Evolutionary conservation across 2,329 filamentous ascomycete genomes (phyloP).

Genomic region (Fusarium hainanense): DNA sequence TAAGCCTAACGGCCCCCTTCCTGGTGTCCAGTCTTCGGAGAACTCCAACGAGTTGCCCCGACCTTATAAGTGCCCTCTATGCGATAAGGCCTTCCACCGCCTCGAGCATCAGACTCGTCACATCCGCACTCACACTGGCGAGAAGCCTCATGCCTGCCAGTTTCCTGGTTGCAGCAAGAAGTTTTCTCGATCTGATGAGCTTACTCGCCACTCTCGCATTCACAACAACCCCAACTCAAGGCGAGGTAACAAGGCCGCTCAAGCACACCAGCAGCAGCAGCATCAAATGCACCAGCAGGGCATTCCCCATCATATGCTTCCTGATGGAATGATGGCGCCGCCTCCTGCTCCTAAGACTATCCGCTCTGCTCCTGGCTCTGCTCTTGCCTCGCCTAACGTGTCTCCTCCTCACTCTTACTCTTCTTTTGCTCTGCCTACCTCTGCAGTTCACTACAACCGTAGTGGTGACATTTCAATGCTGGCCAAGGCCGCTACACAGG

Average conservation of each 20-base stretch:
- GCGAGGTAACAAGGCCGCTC: conserved; percentile 81
- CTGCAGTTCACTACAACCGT: conserved; percentile 63
- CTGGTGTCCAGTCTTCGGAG: conserved; percentile 70
- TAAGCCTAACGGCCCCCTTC: conserved; percentile 71
- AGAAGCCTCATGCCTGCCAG: conserved; percentile 97
- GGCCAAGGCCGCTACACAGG: conserved; percentile 69
- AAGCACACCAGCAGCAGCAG: conserved; percentile 55
- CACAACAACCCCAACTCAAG: conserved; percentile 99
- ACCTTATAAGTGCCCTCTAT: conserved; percentile 98
- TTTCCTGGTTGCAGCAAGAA: conserved; percentile 97
- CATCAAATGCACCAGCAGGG: conserved; percentile 55
- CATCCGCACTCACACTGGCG: conserved; percentile 96
- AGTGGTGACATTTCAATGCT: conserved; percentile 68
- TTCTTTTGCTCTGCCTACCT: conserved; percentile 68
- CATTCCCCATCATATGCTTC: conserved; percentile 57
- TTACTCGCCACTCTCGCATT: conserved; percentile 96
- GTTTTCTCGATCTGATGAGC: conserved; percentile 95
- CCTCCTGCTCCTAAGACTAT: conserved; percentile 80
- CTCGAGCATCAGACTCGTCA: conserved; percentile 92
- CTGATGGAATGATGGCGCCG: conserved; percentile 80
- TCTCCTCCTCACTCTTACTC: conserved; percentile 92
- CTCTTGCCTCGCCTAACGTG: conserved; percentile 91
- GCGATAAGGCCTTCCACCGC: conserved; percentile 98
- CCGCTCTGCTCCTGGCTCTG: conserved; percentile 87
- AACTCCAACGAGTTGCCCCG: conserved; percentile 79